These are phyloP conservation scores for Fusarium brevicatenulatum DNA, from an alignment of 2,329 filamentous ascomycete species.

Conservation along the genomic window DNA sequence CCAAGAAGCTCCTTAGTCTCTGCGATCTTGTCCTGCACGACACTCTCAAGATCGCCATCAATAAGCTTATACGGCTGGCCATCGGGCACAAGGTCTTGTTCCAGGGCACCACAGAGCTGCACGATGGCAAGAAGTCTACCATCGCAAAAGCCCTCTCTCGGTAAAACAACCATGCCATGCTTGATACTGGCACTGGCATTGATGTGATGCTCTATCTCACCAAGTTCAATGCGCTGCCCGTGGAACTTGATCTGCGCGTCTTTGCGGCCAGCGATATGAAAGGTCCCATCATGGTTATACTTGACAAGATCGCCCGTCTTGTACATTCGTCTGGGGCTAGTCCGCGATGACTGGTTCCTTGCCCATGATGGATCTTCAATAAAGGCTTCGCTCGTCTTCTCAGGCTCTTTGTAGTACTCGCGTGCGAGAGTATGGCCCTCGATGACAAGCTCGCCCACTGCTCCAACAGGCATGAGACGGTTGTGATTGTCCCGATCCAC, in stretches of 20 bases:
- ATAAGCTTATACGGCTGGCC: conserved; percentile 28
- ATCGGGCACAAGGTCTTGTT: conserved; percentile 9
- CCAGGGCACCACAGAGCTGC: conserved; percentile 10
- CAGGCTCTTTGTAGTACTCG: conserved; percentile 58
- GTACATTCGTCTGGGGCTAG: conserved; percentile 14
- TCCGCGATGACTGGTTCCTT: not conserved
- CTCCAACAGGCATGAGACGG: conserved; percentile 45
- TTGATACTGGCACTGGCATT: conserved; percentile 33
- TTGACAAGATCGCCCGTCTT: conserved; percentile 40
- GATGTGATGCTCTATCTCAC: conserved; percentile 47
- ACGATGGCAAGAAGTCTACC: conserved; percentile 26
- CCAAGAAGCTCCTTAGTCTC: conserved; percentile 29
- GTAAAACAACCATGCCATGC: conserved; percentile 34
- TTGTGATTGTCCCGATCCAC: conserved; percentile 42
- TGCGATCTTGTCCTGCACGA: not conserved
- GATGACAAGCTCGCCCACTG: conserved; percentile 50
- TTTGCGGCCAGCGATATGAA: conserved; percentile 42
- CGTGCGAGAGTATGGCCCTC: conserved; percentile 55
- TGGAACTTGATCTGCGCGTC: conserved; percentile 49
- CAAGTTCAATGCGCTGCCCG: conserved; percentile 49
- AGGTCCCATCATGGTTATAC: conserved; percentile 42
- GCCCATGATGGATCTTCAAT: conserved; percentile 36
- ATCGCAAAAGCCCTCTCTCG: conserved; percentile 27
- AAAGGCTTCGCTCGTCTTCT: conserved; percentile 47
- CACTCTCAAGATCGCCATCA: not conserved